These are phyloP conservation scores for Murraya koenigii DNA, from an alignment of 345 rosid genomes.

Conservation along the genomic window DNA sequence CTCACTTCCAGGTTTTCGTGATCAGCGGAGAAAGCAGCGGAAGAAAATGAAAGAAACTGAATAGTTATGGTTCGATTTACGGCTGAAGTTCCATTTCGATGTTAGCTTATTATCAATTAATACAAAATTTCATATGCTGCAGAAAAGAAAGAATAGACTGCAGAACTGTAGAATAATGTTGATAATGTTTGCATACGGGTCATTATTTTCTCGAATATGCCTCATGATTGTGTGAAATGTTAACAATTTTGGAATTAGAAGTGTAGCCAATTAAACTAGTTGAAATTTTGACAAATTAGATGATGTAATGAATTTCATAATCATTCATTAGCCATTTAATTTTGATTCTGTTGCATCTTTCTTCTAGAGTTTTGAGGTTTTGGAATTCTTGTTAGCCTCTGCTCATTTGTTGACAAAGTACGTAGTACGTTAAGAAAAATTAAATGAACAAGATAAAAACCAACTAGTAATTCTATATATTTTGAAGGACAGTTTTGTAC, in stretches of 20 bases:
- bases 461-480: too few relatives aligned
- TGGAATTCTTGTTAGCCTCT: background rate
- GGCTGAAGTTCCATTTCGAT: background rate
- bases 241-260: too few relatives aligned
- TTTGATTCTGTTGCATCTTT: background rate
- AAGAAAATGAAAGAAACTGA: slow-evolving; percentile 30
- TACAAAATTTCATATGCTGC: background rate
- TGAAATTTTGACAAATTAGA: too few relatives aligned
- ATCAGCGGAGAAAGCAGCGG: slow-evolving; percentile 73
- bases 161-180: background rate
- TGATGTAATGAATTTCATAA: too few relatives aligned
- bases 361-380: background rate
- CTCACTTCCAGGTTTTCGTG: slow-evolving; percentile 56
- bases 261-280: too few relatives aligned
- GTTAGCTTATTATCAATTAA: background rate
- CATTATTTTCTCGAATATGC: background rate
- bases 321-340: too few relatives aligned
- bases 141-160: background rate
- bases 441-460: too few relatives aligned
- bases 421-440: too few relatives aligned
- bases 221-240: background rate
- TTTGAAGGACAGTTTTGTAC: too few relatives aligned
- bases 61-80: background rate
- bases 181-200: background rate
- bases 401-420: background rate